Evolutionary conservation across 2,329 filamentous ascomycete species (phyloP).

Genomic region (Phialocephala sp.): DNA sequence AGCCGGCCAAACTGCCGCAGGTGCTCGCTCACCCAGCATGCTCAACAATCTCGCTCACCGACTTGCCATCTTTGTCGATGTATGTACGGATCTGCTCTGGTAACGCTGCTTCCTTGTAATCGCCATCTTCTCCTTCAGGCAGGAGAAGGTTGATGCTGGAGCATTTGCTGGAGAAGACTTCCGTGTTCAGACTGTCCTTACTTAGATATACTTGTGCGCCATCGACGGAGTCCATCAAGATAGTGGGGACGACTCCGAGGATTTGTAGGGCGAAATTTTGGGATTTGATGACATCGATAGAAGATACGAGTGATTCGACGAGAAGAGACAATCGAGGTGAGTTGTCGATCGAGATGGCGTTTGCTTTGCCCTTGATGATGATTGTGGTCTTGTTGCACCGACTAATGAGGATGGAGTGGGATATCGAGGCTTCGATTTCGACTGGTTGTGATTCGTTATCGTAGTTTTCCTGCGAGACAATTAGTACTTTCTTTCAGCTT

Average conservation of each 20-base stretch:
- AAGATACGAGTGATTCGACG: constrained; percentile 87
- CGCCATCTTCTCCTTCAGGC: constrained; percentile 69
- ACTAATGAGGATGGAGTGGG: constrained; percentile 90
- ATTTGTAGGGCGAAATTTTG: constrained; percentile 95
- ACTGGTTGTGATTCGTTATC: constrained; percentile 77
- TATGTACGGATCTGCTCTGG: constrained; percentile 89
- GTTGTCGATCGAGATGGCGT: constrained; percentile 96
- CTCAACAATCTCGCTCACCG: constrained; percentile 94
- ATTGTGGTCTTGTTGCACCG: constrained; percentile 91
- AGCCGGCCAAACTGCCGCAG: not conserved
- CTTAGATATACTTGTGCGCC: constrained; percentile 86
- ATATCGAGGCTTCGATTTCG: constrained; percentile 80
- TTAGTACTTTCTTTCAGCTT: constrained; percentile 22
- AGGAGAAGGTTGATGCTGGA: constrained; percentile 87
- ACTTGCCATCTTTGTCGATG: constrained; percentile 72
- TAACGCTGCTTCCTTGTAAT: constrained; percentile 85
- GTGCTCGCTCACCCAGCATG: constrained; percentile 66
- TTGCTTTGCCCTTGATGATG: constrained; percentile 90
- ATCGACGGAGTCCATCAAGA: constrained; percentile 93
- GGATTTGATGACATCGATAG: constrained; percentile 94
- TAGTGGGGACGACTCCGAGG: constrained; percentile 81
- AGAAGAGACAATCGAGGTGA: constrained; percentile 82
- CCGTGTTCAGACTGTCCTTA: constrained; percentile 76
- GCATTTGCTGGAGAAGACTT: constrained; percentile 90
- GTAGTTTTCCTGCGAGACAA: constrained; percentile 76